These are phyloP conservation scores for Paecilomyces formosus DNA, from an alignment of 2,329 filamentous ascomycete species.

Conservation along the genomic window DNA sequence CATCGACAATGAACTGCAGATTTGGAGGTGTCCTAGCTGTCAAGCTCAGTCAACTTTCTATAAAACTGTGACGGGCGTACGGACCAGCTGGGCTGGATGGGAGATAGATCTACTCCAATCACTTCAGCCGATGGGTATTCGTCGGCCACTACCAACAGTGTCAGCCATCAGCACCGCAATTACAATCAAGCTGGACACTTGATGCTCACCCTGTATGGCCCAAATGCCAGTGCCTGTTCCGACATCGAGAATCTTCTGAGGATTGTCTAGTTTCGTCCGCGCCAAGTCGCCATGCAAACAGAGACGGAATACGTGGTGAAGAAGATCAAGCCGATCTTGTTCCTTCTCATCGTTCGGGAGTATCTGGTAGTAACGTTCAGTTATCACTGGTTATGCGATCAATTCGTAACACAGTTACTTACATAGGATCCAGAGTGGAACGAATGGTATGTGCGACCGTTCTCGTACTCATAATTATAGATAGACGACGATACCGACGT, in stretches of 20 bases:
- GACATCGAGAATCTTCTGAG: conserved; percentile 7
- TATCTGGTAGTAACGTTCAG: conserved; percentile 2
- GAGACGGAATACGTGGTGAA: conserved; percentile 3
- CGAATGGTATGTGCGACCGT: conserved; percentile 27
- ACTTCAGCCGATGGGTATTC: conserved; percentile 33
- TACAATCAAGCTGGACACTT: not conserved
- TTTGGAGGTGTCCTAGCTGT: conserved; percentile 20
- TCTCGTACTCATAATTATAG: conserved; percentile 16
- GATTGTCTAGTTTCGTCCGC: not conserved
- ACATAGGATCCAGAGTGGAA: conserved; percentile 16
- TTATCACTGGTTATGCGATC: not conserved
- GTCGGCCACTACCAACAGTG: conserved; percentile 15
- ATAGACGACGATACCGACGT: conserved; percentile 13
- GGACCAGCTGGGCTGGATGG: conserved; percentile 40
- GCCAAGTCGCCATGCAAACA: not conserved
- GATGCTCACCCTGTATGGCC: conserved; percentile 4
- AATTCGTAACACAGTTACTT: not conserved
- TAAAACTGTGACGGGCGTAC: not conserved
- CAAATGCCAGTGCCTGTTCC: conserved; percentile 8
- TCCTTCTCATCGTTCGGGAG: conserved; percentile 15
- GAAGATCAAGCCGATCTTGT: conserved; percentile 6
- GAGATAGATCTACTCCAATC: conserved; percentile 41
- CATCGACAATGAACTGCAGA: conserved; percentile 21
- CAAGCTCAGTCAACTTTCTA: not conserved
- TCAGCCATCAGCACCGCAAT: not conserved